Percentiles rank a stretch among this genome's conserved stretches.
Conservation (phyloP, 257 asterid genomes). For the Solanum chilense region DNA sequence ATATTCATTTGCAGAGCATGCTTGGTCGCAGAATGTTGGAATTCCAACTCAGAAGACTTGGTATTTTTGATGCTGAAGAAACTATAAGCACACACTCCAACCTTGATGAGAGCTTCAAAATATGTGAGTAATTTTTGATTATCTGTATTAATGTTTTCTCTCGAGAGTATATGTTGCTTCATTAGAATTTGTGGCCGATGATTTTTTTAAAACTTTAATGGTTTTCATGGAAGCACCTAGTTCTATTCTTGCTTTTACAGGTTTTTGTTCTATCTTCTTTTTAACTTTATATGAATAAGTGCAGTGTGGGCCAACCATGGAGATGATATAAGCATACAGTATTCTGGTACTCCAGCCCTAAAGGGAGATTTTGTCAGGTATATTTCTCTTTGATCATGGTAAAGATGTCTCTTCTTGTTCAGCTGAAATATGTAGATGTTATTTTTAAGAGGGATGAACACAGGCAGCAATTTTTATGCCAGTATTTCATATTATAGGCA, state of each 20-base stretch:
- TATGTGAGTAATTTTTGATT: conserved; percentile 36
- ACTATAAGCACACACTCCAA: conserved; percentile 52
- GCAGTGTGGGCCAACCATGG: conserved; percentile 86
- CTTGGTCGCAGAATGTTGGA: conserved; percentile 87
- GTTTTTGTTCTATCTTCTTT: not conserved
- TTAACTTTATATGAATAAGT: conserved; percentile 4
- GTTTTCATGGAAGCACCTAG: not conserved
- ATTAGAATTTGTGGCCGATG: not conserved
- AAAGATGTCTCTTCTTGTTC: not conserved
- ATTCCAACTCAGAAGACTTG: conserved; percentile 88
- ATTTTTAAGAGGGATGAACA: not conserved
- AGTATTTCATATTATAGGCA: not conserved
- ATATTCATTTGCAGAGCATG: conserved; percentile 61
- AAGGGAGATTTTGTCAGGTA: conserved; percentile 85
- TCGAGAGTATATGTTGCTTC: not conserved
- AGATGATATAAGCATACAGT: conserved; percentile 67
- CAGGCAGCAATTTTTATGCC: not conserved
- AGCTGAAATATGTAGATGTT: not conserved
- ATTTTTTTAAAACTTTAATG: not conserved
- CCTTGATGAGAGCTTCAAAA: conserved; percentile 63
- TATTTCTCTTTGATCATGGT: not conserved
- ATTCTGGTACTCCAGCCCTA: conserved; percentile 65
- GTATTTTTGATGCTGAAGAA: conserved; percentile 59
- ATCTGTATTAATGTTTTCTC: not conserved
- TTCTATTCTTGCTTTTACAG: not conserved